These are phyloP conservation scores for Camelina neglecta DNA, from an alignment of 345 rosid genomes.

Conservation along the genomic window DNA sequence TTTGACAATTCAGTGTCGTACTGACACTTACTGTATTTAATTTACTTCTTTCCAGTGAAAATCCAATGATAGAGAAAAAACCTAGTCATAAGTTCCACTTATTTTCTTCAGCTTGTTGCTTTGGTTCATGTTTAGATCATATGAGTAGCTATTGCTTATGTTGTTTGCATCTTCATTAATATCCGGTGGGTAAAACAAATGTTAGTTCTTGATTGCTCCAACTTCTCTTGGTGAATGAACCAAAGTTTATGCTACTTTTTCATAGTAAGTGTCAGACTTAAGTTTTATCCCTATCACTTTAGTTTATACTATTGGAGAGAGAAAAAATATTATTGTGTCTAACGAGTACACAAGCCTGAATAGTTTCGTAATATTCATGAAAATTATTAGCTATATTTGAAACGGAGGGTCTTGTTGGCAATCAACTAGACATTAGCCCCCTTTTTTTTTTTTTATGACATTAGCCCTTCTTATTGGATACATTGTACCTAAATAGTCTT, in stretches of 20 bases:
- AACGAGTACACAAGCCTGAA: not conserved
- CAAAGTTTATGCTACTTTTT: not conserved
- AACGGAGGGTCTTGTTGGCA: not conserved
- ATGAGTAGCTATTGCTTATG: constrained; percentile 4
- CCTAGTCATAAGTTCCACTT: constrained; percentile 43
- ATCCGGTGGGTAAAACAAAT: constrained; percentile 26
- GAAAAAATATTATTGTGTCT: not conserved
- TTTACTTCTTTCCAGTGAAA: constrained; percentile 35
- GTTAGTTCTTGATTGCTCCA: constrained; percentile 22
- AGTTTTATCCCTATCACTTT: not conserved
- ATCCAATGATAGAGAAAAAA: constrained; percentile 36
- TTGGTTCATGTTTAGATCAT: constrained; percentile 17
- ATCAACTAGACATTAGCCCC: not conserved
- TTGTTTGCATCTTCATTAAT: constrained; percentile 11
- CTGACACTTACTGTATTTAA: constrained; percentile 46
- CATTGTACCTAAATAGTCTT: not conserved
- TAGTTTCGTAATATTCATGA: not conserved
- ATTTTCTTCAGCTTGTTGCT: constrained; percentile 25
- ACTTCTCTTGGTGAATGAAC: constrained; percentile 27
- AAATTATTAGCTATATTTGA: not conserved
- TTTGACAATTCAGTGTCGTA: constrained; percentile 65
- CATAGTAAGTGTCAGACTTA: not conserved
- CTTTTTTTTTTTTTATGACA: not conserved
- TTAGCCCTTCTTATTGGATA: not conserved
- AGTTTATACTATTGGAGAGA: not conserved